These are phyloP conservation scores for Gnetum montanum DNA, from an alignment of 75 land plant species.

Conservation along the genomic window DNA sequence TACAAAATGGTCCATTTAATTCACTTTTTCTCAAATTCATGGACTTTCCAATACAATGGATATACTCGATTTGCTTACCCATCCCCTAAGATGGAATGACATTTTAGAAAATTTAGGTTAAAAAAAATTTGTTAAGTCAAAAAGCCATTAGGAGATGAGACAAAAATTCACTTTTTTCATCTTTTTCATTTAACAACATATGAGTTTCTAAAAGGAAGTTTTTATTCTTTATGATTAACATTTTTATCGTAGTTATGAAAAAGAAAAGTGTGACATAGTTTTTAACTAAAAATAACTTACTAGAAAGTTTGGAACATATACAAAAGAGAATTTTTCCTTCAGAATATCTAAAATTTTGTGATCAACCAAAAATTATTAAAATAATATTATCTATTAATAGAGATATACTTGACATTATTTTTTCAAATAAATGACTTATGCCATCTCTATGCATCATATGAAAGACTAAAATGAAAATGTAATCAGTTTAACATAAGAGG, in stretches of 20 bases:
- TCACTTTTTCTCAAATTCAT: constrained; percentile 2
- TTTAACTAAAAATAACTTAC: too few species aligned
- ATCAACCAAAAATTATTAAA: too few species aligned
- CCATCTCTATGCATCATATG: too few species aligned
- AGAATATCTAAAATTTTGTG: too few species aligned
- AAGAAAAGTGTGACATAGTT: too few species aligned
- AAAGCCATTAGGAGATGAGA: background rate
- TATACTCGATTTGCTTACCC: constrained; percentile 9
- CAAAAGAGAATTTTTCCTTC: too few species aligned
- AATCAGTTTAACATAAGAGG: background rate
- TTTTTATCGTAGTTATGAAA: background rate
- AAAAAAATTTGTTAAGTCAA: too few species aligned
- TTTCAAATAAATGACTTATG: too few species aligned
- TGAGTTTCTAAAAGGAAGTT: background rate
- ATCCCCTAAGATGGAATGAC: background rate
- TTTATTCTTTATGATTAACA: background rate
- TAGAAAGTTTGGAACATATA: too few species aligned
- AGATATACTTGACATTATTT: too few species aligned
- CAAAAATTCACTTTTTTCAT: background rate
- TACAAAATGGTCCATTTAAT: constrained; percentile 11
- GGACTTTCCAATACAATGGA: constrained; percentile 8
- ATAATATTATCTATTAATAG: too few species aligned
- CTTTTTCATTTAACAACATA: background rate
- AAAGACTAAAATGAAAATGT: background rate
- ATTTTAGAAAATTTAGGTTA: constrained; percentile 1